Conservation (phyloP, 2,329 filamentous ascomycete genomes). For the Aspergillus sp. region DNA sequence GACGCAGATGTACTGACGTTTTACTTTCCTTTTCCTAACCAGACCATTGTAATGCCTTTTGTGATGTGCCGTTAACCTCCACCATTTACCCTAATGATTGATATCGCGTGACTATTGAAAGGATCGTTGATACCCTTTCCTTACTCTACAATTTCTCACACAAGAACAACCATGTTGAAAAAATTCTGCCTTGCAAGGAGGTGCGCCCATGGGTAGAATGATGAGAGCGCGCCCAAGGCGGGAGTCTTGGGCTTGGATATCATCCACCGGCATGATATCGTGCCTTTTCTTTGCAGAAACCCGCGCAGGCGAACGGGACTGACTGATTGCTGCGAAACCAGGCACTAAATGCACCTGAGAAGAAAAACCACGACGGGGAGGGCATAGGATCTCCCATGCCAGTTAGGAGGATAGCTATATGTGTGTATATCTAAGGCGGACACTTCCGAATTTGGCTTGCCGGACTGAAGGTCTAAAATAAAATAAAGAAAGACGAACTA, state of each 20-base stretch:
- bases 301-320: conserved; percentile 10
- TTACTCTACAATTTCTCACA: conserved; percentile 6
- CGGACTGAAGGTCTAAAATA: neutral
- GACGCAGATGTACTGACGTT: conserved; percentile 15
- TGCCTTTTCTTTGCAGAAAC: conserved; percentile 5
- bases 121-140: neutral
- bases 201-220: neutral
- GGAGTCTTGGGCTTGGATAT: neutral
- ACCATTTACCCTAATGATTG: conserved; percentile 10
- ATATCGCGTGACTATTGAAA: conserved; percentile 18
- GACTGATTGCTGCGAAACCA: neutral
- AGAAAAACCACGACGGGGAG: neutral
- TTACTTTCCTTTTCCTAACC: neutral
- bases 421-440: neutral
- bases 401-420: neutral
- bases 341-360: neutral
- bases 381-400: neutral
- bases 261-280: neutral
- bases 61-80: conserved; percentile 24
- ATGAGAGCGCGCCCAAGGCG: conserved; percentile 2
- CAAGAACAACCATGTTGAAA: neutral
- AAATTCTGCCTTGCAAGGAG: conserved; percentile 1
- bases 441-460: neutral
- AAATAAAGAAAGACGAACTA: neutral
- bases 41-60: conserved; percentile 36